Evolutionary conservation across 768 basidiomycete species (phyloP), one percentile per base, ranked within the genome.

Genomic region (Hericium erinaceus): DNA sequence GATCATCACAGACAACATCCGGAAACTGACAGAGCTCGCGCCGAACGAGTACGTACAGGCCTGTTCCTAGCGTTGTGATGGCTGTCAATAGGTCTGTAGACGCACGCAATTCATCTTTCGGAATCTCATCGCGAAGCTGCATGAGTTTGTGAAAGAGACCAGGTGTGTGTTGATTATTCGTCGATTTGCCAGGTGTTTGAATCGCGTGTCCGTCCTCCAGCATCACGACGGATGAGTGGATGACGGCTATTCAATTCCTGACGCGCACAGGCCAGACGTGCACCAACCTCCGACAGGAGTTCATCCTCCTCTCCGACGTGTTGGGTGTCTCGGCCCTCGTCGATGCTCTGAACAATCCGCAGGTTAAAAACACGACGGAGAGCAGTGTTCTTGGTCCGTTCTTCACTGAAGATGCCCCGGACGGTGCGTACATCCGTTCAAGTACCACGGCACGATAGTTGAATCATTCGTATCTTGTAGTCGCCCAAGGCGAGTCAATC

Each of bases 151-250:
- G 22, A 76, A 75, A 48, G 90, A 92, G 69, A 86, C 87, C 1
- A 77, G 81, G 80, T 77, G 22, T 40, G 75, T 65, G 4, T 9
- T 7, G 18, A 33, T 4, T 8, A 33, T 93, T 6, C 91, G 93
- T 66, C 77, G 81, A 39, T 89, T 90, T 61, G 74, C 89, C 22
- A 76, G 75, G 48, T 89, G 91, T 69, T 85, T 87, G 1, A 77
- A 80, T 79, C 76, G 22, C 44, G 75, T 64, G 5, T 5, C 13
- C 18, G 5, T 16, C 9, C 44, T 10, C 1, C 33, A 80, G 79
- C 57, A 69, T 93, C 54, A 89, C 90, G 16, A 87, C 83, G 1
- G 86, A 92, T 2, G 92, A 94, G 74, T 94, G 92, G 92, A 85
- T 85, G 85, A 69, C 77, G 16, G 75, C 88, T 1, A 84, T 94